phyloP scores from a whole-genome alignment of 148 eudicot genomes.

The Spergularia marina region DNA sequence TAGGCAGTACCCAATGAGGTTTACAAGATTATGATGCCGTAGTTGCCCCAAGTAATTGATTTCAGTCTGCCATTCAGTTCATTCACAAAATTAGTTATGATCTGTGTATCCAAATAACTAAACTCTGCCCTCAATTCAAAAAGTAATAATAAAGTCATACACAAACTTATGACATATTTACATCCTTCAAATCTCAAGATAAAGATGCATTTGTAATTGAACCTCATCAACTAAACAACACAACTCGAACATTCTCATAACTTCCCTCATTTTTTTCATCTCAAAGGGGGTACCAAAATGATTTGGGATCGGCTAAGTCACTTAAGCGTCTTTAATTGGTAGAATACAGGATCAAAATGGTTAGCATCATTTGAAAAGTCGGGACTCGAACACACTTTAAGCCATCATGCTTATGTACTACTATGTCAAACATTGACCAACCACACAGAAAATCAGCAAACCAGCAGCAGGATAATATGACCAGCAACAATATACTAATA shows the following conservation, averaged over 20 bases:
- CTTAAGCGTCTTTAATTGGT: too few species aligned
- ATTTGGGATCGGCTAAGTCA: too few species aligned
- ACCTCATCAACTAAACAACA: neutral
- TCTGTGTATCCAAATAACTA: neutral
- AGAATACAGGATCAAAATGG: too few species aligned
- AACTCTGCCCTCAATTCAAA: neutral
- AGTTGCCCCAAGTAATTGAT: constrained; percentile 79
- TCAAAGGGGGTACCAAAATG: neutral
- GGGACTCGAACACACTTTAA: too few species aligned
- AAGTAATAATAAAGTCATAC: neutral
- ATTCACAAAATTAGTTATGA: constrained; percentile 4
- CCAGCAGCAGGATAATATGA: neutral
- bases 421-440: neutral
- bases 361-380: too few species aligned
- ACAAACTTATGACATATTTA: neutral
- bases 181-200: neutral
- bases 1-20: constrained; percentile 71
- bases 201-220: neutral
- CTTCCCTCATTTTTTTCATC: neutral
- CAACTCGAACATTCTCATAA: too few species aligned
- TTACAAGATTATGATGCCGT: constrained; percentile 75
- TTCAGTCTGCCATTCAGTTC: constrained; percentile 53
- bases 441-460: neutral
- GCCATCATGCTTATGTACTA: neutral
- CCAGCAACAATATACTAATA: neutral